A percentile compares a stretch with the other conserved stretches of the same genome.
phyloP scores from a whole-genome alignment of 768 basidiomycete genomes.

The Trametes cingulata region DNA sequence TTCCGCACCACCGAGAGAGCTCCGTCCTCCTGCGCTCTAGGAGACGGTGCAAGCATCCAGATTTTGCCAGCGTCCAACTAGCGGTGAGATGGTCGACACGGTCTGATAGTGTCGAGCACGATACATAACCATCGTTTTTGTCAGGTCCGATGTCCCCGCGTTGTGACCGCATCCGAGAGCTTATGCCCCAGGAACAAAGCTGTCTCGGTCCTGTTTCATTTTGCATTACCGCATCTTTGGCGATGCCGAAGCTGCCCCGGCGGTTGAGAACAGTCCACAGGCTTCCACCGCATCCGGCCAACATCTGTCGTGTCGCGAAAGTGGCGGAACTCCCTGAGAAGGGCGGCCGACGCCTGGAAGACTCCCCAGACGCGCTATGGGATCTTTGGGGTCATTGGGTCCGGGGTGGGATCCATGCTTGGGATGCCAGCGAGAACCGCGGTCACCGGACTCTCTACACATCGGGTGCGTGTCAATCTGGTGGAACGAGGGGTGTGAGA shows the following conservation, averaged over 20 bases:
- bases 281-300: background rate
- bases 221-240: constrained; percentile 2
- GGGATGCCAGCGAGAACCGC: background rate
- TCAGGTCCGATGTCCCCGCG: background rate
- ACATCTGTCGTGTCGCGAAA: constrained; percentile 1
- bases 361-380: background rate
- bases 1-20: background rate
- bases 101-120: background rate
- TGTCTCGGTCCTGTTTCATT: constrained; percentile 11
- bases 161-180: constrained; percentile 3
- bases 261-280: background rate
- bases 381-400: background rate
- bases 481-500: constrained; percentile 2
- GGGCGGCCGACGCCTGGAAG: constrained; percentile 19
- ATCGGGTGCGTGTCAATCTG: constrained; percentile 17
- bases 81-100: background rate
- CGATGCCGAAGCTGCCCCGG: constrained; percentile 13
- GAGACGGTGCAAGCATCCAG: background rate
- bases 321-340: background rate
- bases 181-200: constrained; percentile 4
- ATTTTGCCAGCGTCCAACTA: background rate
- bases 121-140: background rate
- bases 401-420: constrained; percentile 5
- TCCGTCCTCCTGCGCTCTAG: background rate
- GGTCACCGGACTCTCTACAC: constrained; percentile 15